Conservation (phyloP, 495 filamentous ascomycete species). For the Penicillium ucsense region DNA sequence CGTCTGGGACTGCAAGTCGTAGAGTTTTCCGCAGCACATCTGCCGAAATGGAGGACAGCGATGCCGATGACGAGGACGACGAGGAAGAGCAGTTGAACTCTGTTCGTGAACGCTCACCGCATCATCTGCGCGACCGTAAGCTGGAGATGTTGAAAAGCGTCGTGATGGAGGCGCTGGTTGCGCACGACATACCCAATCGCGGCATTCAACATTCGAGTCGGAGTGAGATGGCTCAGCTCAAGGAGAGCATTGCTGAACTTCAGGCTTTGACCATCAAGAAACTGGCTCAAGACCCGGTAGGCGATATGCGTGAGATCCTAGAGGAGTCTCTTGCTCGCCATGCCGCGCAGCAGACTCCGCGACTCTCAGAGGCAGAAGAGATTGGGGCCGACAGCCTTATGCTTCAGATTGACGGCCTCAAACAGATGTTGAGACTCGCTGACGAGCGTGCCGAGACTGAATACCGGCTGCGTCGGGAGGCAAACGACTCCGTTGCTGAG, state of each 20-base stretch:
- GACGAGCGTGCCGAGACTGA: slow-evolving; percentile 50
- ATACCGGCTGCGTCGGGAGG: slow-evolving; percentile 51
- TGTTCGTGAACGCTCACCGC: slow-evolving; percentile 46
- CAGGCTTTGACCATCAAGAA: slow-evolving; percentile 36
- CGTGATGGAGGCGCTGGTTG: slow-evolving; percentile 67
- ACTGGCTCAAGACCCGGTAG: slow-evolving; percentile 27
- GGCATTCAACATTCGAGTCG: slow-evolving; percentile 26
- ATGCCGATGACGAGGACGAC: slow-evolving; percentile 93
- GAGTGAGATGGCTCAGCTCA: slow-evolving; percentile 41
- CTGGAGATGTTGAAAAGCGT: slow-evolving; percentile 73
- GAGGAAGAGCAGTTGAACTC: slow-evolving; percentile 40
- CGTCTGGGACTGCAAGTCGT: slow-evolving; percentile 27
- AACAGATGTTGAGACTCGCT: slow-evolving; percentile 42
- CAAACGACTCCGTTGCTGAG: slow-evolving; percentile 65
- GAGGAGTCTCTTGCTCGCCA: slow-evolving; percentile 38
- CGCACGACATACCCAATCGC: slow-evolving; percentile 34
- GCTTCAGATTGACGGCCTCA: slow-evolving; percentile 43
- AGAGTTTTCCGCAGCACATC: slow-evolving; percentile 47
- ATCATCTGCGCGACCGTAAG: slow-evolving; percentile 62
- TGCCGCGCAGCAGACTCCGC: slow-evolving; percentile 20
- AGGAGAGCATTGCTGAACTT: slow-evolving; percentile 49
- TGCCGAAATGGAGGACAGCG: slow-evolving; percentile 61
- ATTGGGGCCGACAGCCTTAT: slow-evolving; percentile 42
- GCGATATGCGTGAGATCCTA: slow-evolving; percentile 36
- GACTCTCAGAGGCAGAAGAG: slow-evolving; percentile 34